Evolutionary conservation across 1,139 yeast species (phyloP).

Genomic region (Zygosaccharomyces sapae): DNA sequence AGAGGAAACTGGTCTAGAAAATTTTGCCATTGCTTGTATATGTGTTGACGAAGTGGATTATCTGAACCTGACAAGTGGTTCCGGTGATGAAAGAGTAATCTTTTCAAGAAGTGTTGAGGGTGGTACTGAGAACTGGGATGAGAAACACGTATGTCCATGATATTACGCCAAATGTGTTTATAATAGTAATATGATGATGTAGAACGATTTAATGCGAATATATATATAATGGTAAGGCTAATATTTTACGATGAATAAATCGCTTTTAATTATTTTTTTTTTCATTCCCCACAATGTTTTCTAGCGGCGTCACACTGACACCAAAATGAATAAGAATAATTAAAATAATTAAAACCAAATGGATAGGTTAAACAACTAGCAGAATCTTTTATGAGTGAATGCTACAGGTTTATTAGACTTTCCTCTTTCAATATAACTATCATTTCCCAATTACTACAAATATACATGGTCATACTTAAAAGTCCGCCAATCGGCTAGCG

Average conservation of each 20-base stretch:
- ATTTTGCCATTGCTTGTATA: conserved; percentile 66
- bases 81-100: conserved; percentile 40
- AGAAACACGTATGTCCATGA: conserved; percentile 72
- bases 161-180: neutral
- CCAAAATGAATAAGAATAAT: neutral
- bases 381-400: neutral
- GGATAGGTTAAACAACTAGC: neutral
- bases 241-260: neutral
- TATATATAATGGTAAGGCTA: conserved; percentile 2
- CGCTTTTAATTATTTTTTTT: neutral
- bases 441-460: no score
- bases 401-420: no score
- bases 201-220: conserved; percentile 5
- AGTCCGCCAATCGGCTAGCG: no score
- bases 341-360: neutral
- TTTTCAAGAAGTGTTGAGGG: conserved; percentile 50
- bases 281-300: neutral
- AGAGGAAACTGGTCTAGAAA: conserved; percentile 62
- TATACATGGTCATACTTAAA: no score
- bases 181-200: conserved; percentile 4
- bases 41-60: conserved; percentile 72
- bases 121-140: conserved; percentile 64
- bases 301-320: neutral
- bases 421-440: no score
- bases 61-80: conserved; percentile 47